Percentiles rank a stretch among this genome's conserved stretches.
phyloP scores from a whole-genome alignment of 352 stramenopile genomes.

The Phytophthora cajani region DNA sequence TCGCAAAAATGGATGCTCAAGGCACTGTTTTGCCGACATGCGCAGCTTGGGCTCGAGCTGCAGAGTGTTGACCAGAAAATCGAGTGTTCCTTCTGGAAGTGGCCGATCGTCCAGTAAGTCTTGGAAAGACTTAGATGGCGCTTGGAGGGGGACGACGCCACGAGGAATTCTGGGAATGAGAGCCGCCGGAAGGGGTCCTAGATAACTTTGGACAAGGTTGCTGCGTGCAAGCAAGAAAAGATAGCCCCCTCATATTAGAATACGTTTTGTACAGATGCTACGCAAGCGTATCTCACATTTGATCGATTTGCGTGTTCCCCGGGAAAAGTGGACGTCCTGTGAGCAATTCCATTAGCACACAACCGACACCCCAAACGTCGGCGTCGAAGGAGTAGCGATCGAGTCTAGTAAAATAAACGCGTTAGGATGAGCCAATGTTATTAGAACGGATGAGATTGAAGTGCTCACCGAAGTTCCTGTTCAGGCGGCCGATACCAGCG shows the following conservation, averaged over 20 bases:
- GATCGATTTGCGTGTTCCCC: slow-evolving; percentile 80
- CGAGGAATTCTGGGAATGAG: slow-evolving; percentile 61
- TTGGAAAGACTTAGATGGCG: slow-evolving; percentile 52
- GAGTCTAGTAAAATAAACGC: slow-evolving; percentile 37
- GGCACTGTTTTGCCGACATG: slow-evolving; percentile 54
- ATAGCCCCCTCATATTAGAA: not conserved
- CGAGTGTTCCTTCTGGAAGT: slow-evolving; percentile 65
- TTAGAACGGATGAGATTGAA: not conserved
- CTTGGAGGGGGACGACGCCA: slow-evolving; percentile 47
- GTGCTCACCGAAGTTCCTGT: slow-evolving; percentile 71
- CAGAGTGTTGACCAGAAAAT: slow-evolving; percentile 71
- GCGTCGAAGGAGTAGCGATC: slow-evolving; percentile 85
- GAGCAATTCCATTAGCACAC: slow-evolving; percentile 77
- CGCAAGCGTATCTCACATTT: slow-evolving; percentile 53
- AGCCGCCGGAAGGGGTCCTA: slow-evolving; percentile 58
- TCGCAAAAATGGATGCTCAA: slow-evolving; percentile 67
- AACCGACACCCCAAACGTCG: slow-evolving; percentile 85
- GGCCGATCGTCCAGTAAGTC: slow-evolving; percentile 46
- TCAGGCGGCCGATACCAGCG: slow-evolving; percentile 85
- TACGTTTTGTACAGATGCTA: not conserved
- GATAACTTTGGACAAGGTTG: slow-evolving; percentile 76
- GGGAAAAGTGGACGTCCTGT: slow-evolving; percentile 80
- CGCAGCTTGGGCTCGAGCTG: slow-evolving; percentile 68
- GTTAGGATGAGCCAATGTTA: not conserved
- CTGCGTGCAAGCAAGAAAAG: slow-evolving; percentile 27